These are phyloP conservation scores for Debaryomycetaceae sp. DNA, from an alignment of 1,139 yeast species.

Conservation along the genomic window DNA sequence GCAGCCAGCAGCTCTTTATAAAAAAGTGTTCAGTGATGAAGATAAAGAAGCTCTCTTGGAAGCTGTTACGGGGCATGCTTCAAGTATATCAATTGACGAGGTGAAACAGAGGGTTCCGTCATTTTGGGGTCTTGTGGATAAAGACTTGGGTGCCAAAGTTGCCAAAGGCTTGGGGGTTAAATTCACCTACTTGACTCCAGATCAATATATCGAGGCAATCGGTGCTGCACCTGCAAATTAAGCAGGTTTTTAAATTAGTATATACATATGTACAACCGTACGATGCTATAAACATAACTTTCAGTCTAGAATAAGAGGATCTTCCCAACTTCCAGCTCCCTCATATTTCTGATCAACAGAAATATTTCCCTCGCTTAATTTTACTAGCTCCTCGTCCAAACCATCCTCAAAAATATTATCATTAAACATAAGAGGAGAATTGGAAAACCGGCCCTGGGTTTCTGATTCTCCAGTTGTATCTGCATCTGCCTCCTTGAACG, in stretches of 20 bases:
- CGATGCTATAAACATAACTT: neutral
- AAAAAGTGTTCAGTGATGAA: slow-evolving; percentile 29
- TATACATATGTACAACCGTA: neutral
- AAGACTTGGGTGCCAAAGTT: slow-evolving; percentile 27
- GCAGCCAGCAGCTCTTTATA: slow-evolving; percentile 41
- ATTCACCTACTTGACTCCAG: slow-evolving; percentile 11
- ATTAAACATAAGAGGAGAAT: slow-evolving; percentile 3
- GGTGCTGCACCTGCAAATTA: slow-evolving; percentile 3
- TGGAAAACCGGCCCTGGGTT: neutral
- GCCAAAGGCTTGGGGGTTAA: slow-evolving; percentile 34
- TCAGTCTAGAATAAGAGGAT: slow-evolving; percentile 32
- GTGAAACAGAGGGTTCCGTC: slow-evolving; percentile 36
- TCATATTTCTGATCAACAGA: slow-evolving; percentile 3
- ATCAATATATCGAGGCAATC: slow-evolving; percentile 5
- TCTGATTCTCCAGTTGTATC: neutral
- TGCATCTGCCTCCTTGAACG: neutral
- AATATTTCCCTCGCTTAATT: slow-evolving; percentile 6
- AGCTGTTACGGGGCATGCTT: slow-evolving; percentile 38
- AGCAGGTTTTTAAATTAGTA: neutral
- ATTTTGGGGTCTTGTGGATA: slow-evolving; percentile 35
- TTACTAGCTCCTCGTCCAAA: slow-evolving; percentile 16
- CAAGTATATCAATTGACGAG: slow-evolving; percentile 19
- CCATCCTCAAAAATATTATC: slow-evolving; percentile 21
- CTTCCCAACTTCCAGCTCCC: slow-evolving; percentile 39
- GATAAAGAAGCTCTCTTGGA: slow-evolving; percentile 29